Conservation (phyloP, 345 rosid genomes). For the Eucalyptus melliodora region DNA sequence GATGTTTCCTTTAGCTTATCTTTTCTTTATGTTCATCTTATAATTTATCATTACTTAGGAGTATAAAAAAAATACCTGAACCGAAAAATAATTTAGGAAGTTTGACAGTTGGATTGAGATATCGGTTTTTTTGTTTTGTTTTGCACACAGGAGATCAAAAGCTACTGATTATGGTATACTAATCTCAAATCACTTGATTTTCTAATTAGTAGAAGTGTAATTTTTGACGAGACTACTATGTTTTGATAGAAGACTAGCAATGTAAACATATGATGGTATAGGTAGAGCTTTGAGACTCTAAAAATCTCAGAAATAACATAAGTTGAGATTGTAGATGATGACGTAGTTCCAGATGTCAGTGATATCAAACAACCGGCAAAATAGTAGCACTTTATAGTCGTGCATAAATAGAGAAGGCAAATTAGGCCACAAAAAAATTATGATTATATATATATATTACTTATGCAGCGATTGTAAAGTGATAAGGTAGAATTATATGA, state of each 20-base stretch:
- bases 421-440: no score
- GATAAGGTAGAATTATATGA: not conserved
- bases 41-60: no score
- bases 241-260: not conserved
- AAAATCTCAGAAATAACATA: rapidly evolving
- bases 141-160: not conserved
- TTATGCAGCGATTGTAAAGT: not conserved
- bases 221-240: not conserved
- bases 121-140: no score
- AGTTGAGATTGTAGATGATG: no score
- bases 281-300: no score
- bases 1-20: not conserved
- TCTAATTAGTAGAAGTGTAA: not conserved
- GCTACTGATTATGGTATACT: not conserved
- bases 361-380: no score
- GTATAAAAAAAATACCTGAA: no score
- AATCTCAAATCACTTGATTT: not conserved
- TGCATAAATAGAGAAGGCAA: not conserved
- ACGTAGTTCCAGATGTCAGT: no score
- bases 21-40: not conserved
- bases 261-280: not conserved
- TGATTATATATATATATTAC: no score
- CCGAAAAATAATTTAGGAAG: not conserved
- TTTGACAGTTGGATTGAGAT: no score
- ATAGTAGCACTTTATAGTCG: not conserved